Base-by-base conservation (phyloP, 768 basidiomycete species). In the Trametes coccinea region DNA sequence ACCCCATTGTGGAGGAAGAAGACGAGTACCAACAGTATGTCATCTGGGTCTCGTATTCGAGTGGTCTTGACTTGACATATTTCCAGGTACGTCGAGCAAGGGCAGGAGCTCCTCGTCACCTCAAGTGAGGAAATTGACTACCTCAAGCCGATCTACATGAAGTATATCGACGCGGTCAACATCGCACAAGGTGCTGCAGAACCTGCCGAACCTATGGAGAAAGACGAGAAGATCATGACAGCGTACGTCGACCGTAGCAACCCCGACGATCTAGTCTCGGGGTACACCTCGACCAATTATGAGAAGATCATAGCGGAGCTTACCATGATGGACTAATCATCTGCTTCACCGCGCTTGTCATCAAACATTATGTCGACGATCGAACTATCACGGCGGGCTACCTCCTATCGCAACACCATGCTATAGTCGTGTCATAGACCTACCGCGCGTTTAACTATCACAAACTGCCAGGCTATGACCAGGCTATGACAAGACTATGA, bases 51-150 rank as follows among this genome's bases (percentile, higher is more conserved):
- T 61, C 6, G 34, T 71, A 11, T 43, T 5, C 41, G n/a, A 14
- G 41, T 16, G 14, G 7, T 5, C 13, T 5, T 43, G 41, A 13
- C 13, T 5, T 43, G 4, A n/a, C 41, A n/a, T 14, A 22, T 22
- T 22, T 22, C 22, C 55, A 89, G 88, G 51, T 90, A 92, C 69
- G 86, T 92, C 66, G 87, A 89, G 68, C 88, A 92, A 69, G 87
- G 82, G 64, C 81, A 87, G 58, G 84, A 87, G 50, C 77, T 90
- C 27, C 75, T 86, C 39, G 84, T 86, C 62, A 79, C 83, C 2
- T 83, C 84, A 33, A 78, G 78, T 50, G 78, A 79, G 30, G 56
- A 65, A 46, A 56, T 59, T 16, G 47, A 59, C 56, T 59, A 59
- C n/a, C 56, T 56, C 13, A 49, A 65, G 34, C 53, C 53, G 6